Evolutionary conservation across 352 stramenopile species (phyloP).

Genomic region (Vaucheria bursata): DNA sequence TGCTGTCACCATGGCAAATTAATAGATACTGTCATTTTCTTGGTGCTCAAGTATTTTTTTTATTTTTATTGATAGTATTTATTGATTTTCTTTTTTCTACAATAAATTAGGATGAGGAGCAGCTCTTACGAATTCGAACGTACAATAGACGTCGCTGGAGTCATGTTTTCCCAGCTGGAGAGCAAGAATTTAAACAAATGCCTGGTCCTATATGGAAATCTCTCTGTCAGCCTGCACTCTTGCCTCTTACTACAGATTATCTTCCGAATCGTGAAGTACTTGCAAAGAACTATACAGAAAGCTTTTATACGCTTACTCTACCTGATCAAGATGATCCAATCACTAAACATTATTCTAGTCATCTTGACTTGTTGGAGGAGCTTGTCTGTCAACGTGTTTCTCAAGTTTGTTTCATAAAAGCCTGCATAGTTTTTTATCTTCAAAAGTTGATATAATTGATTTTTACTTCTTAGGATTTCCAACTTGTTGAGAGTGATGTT

Average conservation of each 20-base stretch:
- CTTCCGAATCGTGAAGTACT: constrained; percentile 55
- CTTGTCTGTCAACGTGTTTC: constrained; percentile 64
- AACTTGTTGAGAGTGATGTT: constrained; percentile 41
- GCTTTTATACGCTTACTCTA: constrained; percentile 43
- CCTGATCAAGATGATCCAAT: constrained; percentile 18
- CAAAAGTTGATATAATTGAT: too few species aligned
- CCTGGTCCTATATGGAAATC: constrained; percentile 89
- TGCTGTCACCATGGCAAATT: too few species aligned
- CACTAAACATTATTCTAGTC: constrained; percentile 15
- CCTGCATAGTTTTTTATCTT: too few species aligned
- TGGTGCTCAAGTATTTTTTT: constrained; percentile 10
- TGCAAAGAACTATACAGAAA: constrained; percentile 47
- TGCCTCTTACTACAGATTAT: constrained; percentile 77
- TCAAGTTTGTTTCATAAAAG: constrained; percentile 4
- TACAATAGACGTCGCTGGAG: constrained; percentile 87
- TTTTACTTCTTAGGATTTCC: constrained; percentile 28
- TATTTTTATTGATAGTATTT: neutral
- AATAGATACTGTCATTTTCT: too few species aligned
- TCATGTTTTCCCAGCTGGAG: constrained; percentile 78
- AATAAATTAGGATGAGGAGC: constrained; percentile 64
- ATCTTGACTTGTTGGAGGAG: constrained; percentile 61
- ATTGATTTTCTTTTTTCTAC: constrained; percentile 35
- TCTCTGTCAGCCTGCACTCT: constrained; percentile 82
- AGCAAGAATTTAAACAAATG: constrained; percentile 42
- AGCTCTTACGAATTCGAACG: constrained; percentile 63